These are phyloP conservation scores for Wickerhamiella spandovensis DNA, from an alignment of 805 yeast species.

Conservation along the genomic window DNA sequence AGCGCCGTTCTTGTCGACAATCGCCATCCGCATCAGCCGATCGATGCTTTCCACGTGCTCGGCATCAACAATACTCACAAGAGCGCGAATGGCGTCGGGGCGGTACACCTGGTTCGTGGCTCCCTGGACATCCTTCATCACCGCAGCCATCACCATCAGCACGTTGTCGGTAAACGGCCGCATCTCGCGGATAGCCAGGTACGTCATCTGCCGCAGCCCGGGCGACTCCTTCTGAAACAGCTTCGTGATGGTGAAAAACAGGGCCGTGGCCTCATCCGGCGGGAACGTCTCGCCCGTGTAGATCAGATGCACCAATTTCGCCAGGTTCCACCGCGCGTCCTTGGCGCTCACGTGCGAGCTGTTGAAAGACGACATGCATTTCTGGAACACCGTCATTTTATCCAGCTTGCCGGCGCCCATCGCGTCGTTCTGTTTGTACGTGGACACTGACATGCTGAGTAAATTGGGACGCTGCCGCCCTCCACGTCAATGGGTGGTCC, in stretches of 20 bases:
- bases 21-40: constrained; percentile 79
- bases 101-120: constrained; percentile 66
- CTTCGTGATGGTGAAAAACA: constrained; percentile 88
- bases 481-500: too few species aligned
- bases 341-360: constrained; percentile 80
- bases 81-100: constrained; percentile 89
- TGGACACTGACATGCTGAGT: constrained; percentile 58
- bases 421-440: constrained; percentile 77
- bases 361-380: constrained; percentile 84
- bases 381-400: constrained; percentile 95
- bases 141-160: constrained; percentile 93
- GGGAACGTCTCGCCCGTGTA: constrained; percentile 83
- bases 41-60: constrained; percentile 84
- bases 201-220: constrained; percentile 80
- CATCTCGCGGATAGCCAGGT: constrained; percentile 85
- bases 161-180: constrained; percentile 77
- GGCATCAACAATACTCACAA: constrained; percentile 76
- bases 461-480: background rate
- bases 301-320: constrained; percentile 69
- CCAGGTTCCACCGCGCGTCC: constrained; percentile 69
- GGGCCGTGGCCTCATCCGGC: constrained; percentile 74
- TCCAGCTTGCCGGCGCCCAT: constrained; percentile 64
- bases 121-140: constrained; percentile 94
- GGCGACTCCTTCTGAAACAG: constrained; percentile 86
- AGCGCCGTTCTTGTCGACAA: constrained; percentile 79